Conservation (phyloP, 352 stramenopile genomes). For the Pythium scleroteichum region DNA sequence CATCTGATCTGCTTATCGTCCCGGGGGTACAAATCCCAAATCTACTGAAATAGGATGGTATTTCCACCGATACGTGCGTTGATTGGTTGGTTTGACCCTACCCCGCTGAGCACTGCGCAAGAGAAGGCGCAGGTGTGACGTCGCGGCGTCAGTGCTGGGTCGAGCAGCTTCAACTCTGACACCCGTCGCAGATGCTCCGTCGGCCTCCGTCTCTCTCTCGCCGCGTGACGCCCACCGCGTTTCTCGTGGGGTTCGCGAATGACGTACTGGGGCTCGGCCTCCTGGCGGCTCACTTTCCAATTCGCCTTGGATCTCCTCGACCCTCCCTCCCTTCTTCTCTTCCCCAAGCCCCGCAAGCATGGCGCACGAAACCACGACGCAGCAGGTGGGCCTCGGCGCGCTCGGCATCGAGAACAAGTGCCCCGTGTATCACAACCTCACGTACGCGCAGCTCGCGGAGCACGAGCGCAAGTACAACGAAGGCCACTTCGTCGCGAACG, state of each 20-base stretch:
- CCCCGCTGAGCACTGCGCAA: background rate
- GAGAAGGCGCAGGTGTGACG: conserved; percentile 16
- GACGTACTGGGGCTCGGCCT: conserved; percentile 19
- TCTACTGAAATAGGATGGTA: conserved; percentile 1
- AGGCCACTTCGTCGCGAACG: conserved; percentile 55
- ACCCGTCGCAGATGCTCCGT: conserved; percentile 7
- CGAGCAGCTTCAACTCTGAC: conserved; percentile 31
- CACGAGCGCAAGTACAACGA: conserved; percentile 55
- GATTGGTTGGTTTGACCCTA: conserved; percentile 15
- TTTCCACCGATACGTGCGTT: background rate
- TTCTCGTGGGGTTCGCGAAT: conserved; percentile 29
- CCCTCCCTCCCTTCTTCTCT: background rate
- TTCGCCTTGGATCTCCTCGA: conserved; percentile 19
- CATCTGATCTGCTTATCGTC: too few relatives aligned
- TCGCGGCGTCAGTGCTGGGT: conserved; percentile 15
- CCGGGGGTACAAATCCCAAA: background rate
- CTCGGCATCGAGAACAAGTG: conserved; percentile 46
- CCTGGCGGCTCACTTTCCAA: conserved; percentile 38
- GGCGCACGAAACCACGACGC: conserved; percentile 65
- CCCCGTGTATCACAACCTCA: conserved; percentile 56
- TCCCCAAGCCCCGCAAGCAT: conserved; percentile 33
- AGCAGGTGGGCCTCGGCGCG: conserved; percentile 38
- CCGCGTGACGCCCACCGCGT: conserved; percentile 16
- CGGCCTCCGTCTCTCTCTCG: conserved; percentile 2
- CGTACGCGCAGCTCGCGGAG: conserved; percentile 46